Base-by-base conservation (phyloP, 257 asterid species). In the Plectranthus barbatus region DNA sequence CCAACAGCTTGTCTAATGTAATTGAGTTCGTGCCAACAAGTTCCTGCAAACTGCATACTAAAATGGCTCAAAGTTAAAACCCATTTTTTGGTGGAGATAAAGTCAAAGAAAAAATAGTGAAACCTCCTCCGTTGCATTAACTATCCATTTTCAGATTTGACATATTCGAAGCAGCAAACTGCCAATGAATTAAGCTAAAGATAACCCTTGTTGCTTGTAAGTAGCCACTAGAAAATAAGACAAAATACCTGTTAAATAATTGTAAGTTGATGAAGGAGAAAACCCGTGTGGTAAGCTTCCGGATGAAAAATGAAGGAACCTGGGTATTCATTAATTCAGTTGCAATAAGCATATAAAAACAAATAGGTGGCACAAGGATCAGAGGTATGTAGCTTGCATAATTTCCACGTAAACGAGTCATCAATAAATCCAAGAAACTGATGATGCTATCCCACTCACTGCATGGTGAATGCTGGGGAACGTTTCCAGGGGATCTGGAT, bases 1-100 rank as follows among this genome's bases (percentile, higher is more conserved):
- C 97, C 99, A 80, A 93, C 97, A 51, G 99, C 99, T 79, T 93
- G 99, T 74, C 99, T 80, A 68, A 93, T 93, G 83, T 87, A 90
- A 72, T 87, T 90, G 63, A 93, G 85, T 73, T 93, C 99, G 72
- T 90, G 99, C 99, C 97, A 90, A 52, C 95, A 87, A 40, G 96
- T 90, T 70, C 99, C 99, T 71, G 96, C 90, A 90, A 77, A 90
- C 99, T 93, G 82, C 76, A 85, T 50, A 54, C 67, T 51, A 56
- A 68, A 69, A 31, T 26, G 31, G 57, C 31, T 80, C 57, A 77
- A 56, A 53, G 54, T 6, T 29, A 53, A 18, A 46, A 71, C 20
- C 49, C 46, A 68, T 31, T 5, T 26, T 42, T 37, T 13, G 74
- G 20, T 17, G 58, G 56, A 55, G 53, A 66, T 41, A 10, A 23